phyloP scores from a whole-genome alignment of 2,329 filamentous ascomycete species.

The Venturia pyrina region DNA sequence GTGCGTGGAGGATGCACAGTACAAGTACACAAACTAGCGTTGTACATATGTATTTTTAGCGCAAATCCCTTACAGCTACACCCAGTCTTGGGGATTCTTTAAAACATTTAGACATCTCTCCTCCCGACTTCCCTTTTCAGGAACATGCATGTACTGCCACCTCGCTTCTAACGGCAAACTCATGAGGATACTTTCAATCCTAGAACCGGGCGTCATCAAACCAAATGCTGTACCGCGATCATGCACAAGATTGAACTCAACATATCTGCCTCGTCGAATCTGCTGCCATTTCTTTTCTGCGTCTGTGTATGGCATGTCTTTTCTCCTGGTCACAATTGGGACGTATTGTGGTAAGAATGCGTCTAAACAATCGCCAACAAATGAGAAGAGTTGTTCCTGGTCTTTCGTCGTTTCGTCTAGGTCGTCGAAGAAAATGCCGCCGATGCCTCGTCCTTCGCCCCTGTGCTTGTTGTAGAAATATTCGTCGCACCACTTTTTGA shows the following conservation, averaged over 20 bases:
- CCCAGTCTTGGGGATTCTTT: conserved; percentile 53
- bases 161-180: conserved; percentile 84
- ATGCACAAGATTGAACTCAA: conserved; percentile 97
- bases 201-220: conserved; percentile 79
- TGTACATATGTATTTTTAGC: no score
- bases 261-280: conserved; percentile 84
- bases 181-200: conserved; percentile 96
- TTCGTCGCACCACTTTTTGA: conserved; percentile 97
- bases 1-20: not conserved
- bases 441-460: conserved; percentile 74
- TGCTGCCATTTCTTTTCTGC: conserved; percentile 96
- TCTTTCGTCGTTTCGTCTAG: conserved; percentile 79
- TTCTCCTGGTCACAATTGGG: conserved; percentile 77
- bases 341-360: conserved; percentile 87
- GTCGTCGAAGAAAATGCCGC: conserved; percentile 98
- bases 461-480: conserved; percentile 96
- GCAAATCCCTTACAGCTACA: conserved; percentile 22
- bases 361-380: conserved; percentile 72
- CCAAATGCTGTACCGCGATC: conserved; percentile 93
- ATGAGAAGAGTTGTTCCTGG: conserved; percentile 81
- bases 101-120: conserved; percentile 67
- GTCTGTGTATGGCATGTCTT: conserved; percentile 82
- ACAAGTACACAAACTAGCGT: not conserved
- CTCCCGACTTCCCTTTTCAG: conserved; percentile 65
- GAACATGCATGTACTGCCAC: conserved; percentile 94